Evolutionary conservation across 2,329 filamentous ascomycete species (phyloP), one percentile per base, ranked within the genome.

Genomic region (Cladosporium sp.): DNA sequence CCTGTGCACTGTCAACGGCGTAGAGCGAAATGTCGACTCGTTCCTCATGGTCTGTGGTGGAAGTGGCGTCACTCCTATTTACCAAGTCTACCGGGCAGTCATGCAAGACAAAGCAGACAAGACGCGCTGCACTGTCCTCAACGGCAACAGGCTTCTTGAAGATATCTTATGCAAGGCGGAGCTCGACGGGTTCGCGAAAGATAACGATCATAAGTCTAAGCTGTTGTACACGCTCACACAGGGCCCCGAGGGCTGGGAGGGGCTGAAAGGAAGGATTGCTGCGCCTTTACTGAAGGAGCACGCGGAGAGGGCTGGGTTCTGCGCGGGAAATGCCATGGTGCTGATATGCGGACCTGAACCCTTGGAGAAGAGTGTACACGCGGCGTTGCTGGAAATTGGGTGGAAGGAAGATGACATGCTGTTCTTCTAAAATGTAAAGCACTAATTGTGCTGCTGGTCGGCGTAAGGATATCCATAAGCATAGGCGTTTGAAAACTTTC

Each of bases 11-110:
- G 75, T 96, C 42, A 83, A 83, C 34, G 82, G 82, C 0, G 79
- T 77, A 19, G 71, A 78, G 59, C 77, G 86, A 9, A 73, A 66
- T 0, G 82, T 95, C 1, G 82, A 81, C 55, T 82, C 81, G 12
- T 90, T 96, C 72, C 79, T 89, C 69, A 96, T 96, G 91, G 86
- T 96, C 34, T 94, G 90, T 66, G 92, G 83, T 14, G 92, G 92
- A 5, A 90, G 85, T n/a, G 92, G 92, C 0, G 88, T 97, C 68
- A 96, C 92, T n/a, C 92, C 92, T 0, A 89, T 96, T 63, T 94
- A 87, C 70, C 89, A 94, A 69, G 89, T 96, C 3, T 77, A 95
- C 55, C 80, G 89, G 6, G 88, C 89, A 0, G 83, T 95, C 0
- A 82, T 92, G 72, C 78, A 82, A 47, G 84, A 93, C 62, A 65